Conservation (phyloP, 495 filamentous ascomycete genomes). For the Tuber aestivum region DNA sequence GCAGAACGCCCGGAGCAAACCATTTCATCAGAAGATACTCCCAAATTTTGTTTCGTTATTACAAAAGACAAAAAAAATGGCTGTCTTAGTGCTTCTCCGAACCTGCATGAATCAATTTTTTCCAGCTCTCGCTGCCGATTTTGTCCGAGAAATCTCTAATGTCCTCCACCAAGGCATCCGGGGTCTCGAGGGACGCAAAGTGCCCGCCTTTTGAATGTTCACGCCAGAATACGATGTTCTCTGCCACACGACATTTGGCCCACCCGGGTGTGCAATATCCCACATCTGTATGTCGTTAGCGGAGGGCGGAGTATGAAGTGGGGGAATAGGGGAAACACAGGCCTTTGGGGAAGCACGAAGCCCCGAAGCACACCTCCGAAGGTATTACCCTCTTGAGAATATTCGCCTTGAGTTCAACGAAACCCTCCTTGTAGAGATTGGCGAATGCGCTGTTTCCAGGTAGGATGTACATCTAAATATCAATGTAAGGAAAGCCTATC, state of each 20-base stretch:
- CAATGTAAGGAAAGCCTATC: not conserved
- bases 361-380: conserved; percentile 51
- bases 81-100: conserved; percentile 43
- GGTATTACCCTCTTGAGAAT: conserved; percentile 22
- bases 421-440: conserved; percentile 56
- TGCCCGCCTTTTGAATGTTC: conserved; percentile 55
- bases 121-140: conserved; percentile 43
- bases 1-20: not conserved
- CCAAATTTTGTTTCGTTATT: not conserved
- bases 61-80: not conserved
- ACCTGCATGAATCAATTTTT: conserved; percentile 19
- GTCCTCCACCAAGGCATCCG: conserved; percentile 53
- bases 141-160: conserved; percentile 54
- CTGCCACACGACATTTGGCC: conserved; percentile 49
- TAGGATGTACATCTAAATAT: conserved; percentile 21
- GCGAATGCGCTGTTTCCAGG: conserved; percentile 51
- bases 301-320: not conserved
- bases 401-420: conserved; percentile 32
- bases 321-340: not conserved
- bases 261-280: conserved; percentile 50
- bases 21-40: not conserved
- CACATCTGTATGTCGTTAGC: conserved; percentile 46
- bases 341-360: conserved; percentile 48
- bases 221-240: conserved; percentile 51
- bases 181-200: conserved; percentile 58